Evolutionary conservation across 139 green algal genomes (phyloP).

Genomic region (Nannochloris sp.): DNA sequence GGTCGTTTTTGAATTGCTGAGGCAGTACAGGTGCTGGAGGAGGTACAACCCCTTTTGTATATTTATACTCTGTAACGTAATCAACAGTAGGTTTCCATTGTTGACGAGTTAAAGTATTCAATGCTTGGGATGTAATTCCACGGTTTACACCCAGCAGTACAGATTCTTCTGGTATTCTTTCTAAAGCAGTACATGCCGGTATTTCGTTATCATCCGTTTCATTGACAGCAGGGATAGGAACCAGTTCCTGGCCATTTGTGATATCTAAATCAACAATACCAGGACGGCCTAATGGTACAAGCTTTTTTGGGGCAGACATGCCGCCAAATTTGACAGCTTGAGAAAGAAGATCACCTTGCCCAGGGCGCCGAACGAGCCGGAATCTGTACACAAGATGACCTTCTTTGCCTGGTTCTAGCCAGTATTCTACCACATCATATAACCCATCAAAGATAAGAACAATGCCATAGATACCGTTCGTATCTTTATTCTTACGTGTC

Average conservation of each 20-base stretch:
- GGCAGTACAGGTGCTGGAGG: slow-evolving; percentile 11
- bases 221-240: slow-evolving; percentile 13
- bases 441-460: slow-evolving; percentile 44
- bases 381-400: slow-evolving; percentile 32
- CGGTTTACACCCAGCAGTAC: neutral
- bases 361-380: slow-evolving; percentile 20
- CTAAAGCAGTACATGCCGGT: slow-evolving; percentile 9
- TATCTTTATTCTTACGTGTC: slow-evolving; percentile 38
- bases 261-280: slow-evolving; percentile 38
- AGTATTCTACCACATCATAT: slow-evolving; percentile 43
- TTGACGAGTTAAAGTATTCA: neutral
- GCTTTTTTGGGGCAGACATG: slow-evolving; percentile 6
- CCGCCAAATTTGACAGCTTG: slow-evolving; percentile 27
- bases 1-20: neutral
- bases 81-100: slow-evolving; percentile 8
- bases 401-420: slow-evolving; percentile 13
- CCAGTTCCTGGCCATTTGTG: slow-evolving; percentile 23
- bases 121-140: neutral
- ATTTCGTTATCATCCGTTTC: slow-evolving; percentile 4
- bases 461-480: slow-evolving; percentile 1
- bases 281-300: slow-evolving; percentile 2
- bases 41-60: neutral
- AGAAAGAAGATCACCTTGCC: slow-evolving; percentile 23
- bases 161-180: neutral
- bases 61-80: slow-evolving; percentile 24